These are phyloP conservation scores for Boletus mariae DNA, from an alignment of 1,284 basidiomycete species.

Conservation along the genomic window DNA sequence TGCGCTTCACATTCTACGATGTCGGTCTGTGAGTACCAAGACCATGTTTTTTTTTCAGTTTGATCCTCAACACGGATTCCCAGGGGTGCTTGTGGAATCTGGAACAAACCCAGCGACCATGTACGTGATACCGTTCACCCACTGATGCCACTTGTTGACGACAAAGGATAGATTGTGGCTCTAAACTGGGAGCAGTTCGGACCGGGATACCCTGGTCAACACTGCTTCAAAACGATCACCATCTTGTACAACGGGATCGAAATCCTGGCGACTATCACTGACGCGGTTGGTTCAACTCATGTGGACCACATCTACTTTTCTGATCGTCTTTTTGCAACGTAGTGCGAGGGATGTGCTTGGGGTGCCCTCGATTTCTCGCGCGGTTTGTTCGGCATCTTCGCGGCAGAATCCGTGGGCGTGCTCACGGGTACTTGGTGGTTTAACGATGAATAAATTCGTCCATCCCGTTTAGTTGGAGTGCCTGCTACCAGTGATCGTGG, in stretches of 20 bases:
- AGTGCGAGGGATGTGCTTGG: conserved; percentile 71
- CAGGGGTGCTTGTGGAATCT: conserved; percentile 56
- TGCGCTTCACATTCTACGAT: conserved; percentile 51
- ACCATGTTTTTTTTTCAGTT: neutral
- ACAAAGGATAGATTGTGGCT: conserved; percentile 41
- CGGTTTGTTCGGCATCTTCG: conserved; percentile 69
- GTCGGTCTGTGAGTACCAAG: conserved; percentile 48
- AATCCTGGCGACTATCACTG: conserved; percentile 57
- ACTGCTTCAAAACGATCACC: conserved; percentile 62
- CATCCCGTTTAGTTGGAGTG: neutral
- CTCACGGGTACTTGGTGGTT: conserved; percentile 57
- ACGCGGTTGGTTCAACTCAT: conserved; percentile 45
- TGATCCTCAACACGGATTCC: neutral
- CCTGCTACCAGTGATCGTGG: neutral
- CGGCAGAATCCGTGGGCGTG: conserved; percentile 45
- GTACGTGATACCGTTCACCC: conserved; percentile 38
- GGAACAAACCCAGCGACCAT: conserved; percentile 42
- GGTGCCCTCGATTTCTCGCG: conserved; percentile 78
- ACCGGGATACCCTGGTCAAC: conserved; percentile 50
- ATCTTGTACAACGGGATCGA: conserved; percentile 61
- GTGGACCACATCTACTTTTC: neutral
- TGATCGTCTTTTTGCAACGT: conserved; percentile 3
- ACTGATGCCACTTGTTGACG: conserved; percentile 5
- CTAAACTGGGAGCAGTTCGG: conserved; percentile 50
- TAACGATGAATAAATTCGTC: neutral